Base-by-base conservation (phyloP, 768 basidiomycete species). In the Mycena indigotica region DNA sequence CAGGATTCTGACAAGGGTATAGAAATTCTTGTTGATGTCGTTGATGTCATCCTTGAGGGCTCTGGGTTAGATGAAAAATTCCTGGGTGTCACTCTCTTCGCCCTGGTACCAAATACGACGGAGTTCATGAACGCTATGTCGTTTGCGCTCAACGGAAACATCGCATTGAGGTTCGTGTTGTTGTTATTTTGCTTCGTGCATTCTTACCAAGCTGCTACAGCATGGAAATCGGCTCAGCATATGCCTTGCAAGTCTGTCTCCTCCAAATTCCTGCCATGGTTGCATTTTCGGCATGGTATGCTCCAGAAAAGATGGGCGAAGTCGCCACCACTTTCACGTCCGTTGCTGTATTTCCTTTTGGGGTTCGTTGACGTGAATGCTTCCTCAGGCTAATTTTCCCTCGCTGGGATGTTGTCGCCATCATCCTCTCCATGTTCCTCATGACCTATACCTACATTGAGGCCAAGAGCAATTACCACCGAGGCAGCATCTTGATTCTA, bases 71-170 rank as follows among this genome's bases (percentile, higher is more conserved):
- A 97, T 56, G 97, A 98, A 69, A 99, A 99, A 70, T 95, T 98
- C 80, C 82, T 99, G 28, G 97, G 97, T 51, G 81, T 99, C 60
- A 98, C 95, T 0, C 80, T 99, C 10, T 98, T 99, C 68, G 97
- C 97, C 6, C 83, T 99, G 28, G 95, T 98, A 0, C 97, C 97
- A 3, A 99, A 99, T 69, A 97, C 95, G 3, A 98, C 97, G 2
- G 97, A 99, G 73, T 98, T 99, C 72, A 97, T 97, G 94, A 98
- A 98, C 69, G 97, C 97, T 50, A 95, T 98, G 59, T 96, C 95
- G 3, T 99, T 99, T 69, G 95, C 97, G 25, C 73, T 99, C 60
- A 92, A 97, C 67, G 96, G 89, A 5, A 98, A 98, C 70, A 99
- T 99, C 62, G 93, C 97, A 2, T 75, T 99, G 24, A 95, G 93